Conservation (phyloP, 1,139 yeast species). For the Tardiomyces depauwii region DNA sequence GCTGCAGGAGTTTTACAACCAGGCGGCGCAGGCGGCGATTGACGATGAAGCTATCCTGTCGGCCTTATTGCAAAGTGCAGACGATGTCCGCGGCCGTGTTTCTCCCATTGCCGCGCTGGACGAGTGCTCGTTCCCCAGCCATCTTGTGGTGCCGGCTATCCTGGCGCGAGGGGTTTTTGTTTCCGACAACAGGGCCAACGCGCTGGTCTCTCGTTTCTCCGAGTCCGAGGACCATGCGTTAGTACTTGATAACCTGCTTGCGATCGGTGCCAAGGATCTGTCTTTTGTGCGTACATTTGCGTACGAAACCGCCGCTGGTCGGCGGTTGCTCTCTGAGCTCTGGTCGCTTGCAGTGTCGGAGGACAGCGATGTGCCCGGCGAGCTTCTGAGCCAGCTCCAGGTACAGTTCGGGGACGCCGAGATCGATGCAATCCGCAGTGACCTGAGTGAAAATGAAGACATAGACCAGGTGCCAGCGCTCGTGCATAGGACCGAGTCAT, state of each 20-base stretch:
- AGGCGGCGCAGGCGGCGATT: neutral
- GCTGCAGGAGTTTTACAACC: neutral
- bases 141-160: neutral
- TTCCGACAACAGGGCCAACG: neutral
- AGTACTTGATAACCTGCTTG: too few species aligned
- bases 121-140: neutral
- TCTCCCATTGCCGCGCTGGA: neutral
- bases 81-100: neutral
- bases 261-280: neutral
- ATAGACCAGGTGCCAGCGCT: neutral
- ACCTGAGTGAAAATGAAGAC: neutral
- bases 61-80: neutral
- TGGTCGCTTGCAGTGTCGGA: neutral
- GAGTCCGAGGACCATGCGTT: neutral
- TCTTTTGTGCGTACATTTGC: neutral
- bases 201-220: neutral
- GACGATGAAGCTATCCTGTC: neutral
- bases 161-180: neutral
- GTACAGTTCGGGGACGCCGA: neutral
- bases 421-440: neutral
- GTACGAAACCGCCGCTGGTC: neutral
- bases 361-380: neutral
- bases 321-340: neutral
- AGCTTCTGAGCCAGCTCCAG: neutral
- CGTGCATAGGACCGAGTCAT: neutral